Conservation (phyloP, 1,284 basidiomycete species). For the Microbotryomycetes sp. region DNA sequence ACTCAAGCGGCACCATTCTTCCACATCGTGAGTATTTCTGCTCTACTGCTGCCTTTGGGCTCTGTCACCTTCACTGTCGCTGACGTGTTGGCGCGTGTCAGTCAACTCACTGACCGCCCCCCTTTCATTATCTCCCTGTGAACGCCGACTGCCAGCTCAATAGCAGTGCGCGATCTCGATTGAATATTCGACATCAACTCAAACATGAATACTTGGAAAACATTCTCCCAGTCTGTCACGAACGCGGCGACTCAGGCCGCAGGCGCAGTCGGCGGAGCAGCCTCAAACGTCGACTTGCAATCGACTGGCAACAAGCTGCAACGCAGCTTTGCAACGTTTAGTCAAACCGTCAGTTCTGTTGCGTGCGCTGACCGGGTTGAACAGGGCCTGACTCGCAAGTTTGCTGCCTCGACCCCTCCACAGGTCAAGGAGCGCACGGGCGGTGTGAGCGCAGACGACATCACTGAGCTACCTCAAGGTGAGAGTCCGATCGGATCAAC, state of each 20-base stretch:
- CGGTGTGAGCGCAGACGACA: slow-evolving; percentile 75
- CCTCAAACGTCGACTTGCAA: slow-evolving; percentile 30
- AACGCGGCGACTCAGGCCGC: slow-evolving; percentile 22
- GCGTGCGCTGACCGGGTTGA: neutral
- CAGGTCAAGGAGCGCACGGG: slow-evolving; percentile 68
- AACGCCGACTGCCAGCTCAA: too few species aligned
- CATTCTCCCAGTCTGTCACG: slow-evolving; percentile 6
- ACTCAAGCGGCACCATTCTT: too few species aligned
- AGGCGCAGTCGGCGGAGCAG: slow-evolving; percentile 17
- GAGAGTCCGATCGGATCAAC: neutral
- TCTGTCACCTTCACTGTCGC: too few species aligned
- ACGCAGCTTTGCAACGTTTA: slow-evolving; percentile 20
- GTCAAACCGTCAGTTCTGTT: neutral
- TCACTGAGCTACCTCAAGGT: slow-evolving; percentile 91
- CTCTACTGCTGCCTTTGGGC: too few species aligned
- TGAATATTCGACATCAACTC: slow-evolving; percentile 30
- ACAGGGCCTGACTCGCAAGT: too few species aligned
- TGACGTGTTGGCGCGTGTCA: too few species aligned
- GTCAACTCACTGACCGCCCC: too few species aligned
- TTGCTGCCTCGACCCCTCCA: neutral
- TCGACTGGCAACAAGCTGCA: slow-evolving; percentile 27
- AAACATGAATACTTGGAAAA: slow-evolving; percentile 13
- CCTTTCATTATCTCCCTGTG: too few species aligned
- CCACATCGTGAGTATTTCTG: too few species aligned
- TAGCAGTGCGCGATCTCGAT: too few species aligned